Base-by-base conservation (phyloP, 2,329 filamentous ascomycete genomes). In the Fusarium redolens region DNA sequence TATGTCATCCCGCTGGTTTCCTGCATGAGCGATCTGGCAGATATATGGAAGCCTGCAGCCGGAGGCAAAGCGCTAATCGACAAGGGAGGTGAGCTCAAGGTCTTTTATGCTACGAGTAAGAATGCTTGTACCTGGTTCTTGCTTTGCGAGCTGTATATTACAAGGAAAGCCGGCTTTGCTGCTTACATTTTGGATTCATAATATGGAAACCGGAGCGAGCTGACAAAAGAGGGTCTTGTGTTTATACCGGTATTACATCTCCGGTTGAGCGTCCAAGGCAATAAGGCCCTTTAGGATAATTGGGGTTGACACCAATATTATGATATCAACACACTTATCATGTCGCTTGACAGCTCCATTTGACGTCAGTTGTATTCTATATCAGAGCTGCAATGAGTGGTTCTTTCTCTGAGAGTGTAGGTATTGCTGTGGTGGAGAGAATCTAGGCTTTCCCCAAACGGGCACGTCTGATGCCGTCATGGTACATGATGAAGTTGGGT, bases 391-490 rank as follows among this genome's bases (percentile, higher is more conserved):
- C 13, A 52, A 18, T 28, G 18, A 38, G 50, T 11, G 50, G 13
- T 18, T 37, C 22, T 38, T 22, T 52, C 17, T 52, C n/a, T 25
- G 31, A 25, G n/a, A 20, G 30, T 50, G 31, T 20, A 25, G 12
- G 31, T 38, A 12, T 60, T n/a, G 15, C n/a, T 41, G n/a, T 17
- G 14, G 17, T 44, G 40, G 25, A 41, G n/a, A 31, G 30, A 11
- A 35, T 61, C 33, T 47, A 65, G 52, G 68, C 68, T 61, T 51
- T 61, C 54, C 54, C 58, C 71, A 75, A 73, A 66, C 44, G 52
- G 56, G 59, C 56, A 44, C 56, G 58, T 68, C 45, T 41, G 48
- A 69, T 69, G 51, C 66, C 75, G 75, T 78, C 75, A 77, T 77
- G 45, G 63, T 59, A 73, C 75, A 68, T 74, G 35, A 69, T 73